A percentile compares a stretch with the other conserved stretches of the same genome.
Evolutionary conservation across 108 stramenopile species (phyloP).

Genomic region (Aurantiochytrium sp.): DNA sequence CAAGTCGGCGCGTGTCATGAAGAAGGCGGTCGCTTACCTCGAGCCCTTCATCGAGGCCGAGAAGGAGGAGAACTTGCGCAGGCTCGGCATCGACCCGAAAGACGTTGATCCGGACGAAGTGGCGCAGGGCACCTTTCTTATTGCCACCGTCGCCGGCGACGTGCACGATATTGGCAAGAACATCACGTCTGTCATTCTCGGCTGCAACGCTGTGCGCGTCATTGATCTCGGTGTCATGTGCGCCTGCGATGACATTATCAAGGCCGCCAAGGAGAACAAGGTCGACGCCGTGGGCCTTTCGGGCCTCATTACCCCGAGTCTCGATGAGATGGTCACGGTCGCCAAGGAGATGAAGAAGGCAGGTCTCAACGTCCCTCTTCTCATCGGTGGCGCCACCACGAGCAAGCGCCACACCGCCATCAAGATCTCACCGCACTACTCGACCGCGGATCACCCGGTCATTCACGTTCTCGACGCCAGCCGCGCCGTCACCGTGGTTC

Average conservation of each 20-base stretch:
- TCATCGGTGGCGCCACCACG: conserved; percentile 99
- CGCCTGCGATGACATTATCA: conserved; percentile 88
- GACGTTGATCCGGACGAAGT: conserved; percentile 78
- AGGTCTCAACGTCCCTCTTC: conserved; percentile 84
- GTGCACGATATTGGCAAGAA: conserved; percentile 99
- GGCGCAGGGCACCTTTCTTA: conserved; percentile 88
- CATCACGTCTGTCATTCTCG: conserved; percentile 96
- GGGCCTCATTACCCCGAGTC: conserved; percentile 95
- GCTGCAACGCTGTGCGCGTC: conserved; percentile 99
- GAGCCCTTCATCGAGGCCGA: conserved; percentile 99
- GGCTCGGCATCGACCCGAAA: conserved; percentile 75
- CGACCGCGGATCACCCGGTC: conserved; percentile 81
- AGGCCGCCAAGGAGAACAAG: conserved; percentile 84
- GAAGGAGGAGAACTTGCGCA: conserved; percentile 79
- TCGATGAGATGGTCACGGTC: conserved; percentile 99
- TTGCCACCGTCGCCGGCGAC: conserved; percentile 99
- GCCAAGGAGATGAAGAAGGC: conserved; percentile 93
- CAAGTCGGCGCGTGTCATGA: conserved; percentile 99
- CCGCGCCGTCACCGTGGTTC: conserved; percentile 92
- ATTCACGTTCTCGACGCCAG: conserved; percentile 98
- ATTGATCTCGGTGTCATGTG: conserved; percentile 99
- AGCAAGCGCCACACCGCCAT: conserved; percentile 99
- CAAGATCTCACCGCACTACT: conserved; percentile 93
- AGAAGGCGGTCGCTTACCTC: conserved; percentile 98
- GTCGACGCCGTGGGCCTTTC: conserved; percentile 96